These are phyloP conservation scores for Phenoliferia sp. DNA, from an alignment of 1,284 basidiomycete species.

Conservation along the genomic window DNA sequence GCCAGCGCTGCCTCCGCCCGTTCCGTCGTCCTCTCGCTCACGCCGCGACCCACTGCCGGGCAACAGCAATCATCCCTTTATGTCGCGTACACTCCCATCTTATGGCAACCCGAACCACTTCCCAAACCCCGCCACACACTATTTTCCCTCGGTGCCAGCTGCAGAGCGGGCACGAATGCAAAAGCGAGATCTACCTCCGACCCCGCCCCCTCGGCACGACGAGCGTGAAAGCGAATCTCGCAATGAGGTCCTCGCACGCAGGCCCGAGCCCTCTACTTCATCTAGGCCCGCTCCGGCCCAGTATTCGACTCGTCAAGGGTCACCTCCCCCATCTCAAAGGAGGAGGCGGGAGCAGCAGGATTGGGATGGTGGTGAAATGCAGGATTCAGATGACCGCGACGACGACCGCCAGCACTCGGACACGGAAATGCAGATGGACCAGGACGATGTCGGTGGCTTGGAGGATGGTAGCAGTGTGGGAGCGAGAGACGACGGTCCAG, in stretches of 20 bases:
- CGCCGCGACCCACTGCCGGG: too few relatives aligned
- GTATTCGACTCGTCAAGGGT: not conserved
- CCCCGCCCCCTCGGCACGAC: not conserved
- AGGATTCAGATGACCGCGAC: not conserved
- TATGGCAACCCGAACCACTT: slow-evolving; percentile 14
- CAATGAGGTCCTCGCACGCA: not conserved
- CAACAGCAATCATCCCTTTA: too few relatives aligned
- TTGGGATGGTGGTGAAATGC: not conserved
- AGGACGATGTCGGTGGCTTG: slow-evolving; percentile 5
- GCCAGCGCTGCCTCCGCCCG: too few relatives aligned
- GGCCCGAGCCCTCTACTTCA: not conserved
- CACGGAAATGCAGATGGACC: not conserved
- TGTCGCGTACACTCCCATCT: not conserved
- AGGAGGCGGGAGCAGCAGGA: not conserved
- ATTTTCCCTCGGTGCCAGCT: slow-evolving; percentile 25
- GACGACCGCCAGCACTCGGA: not conserved
- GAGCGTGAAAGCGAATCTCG: too few relatives aligned
- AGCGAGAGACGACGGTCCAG: slow-evolving; percentile 18
- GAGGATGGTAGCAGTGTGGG: slow-evolving; percentile 5
- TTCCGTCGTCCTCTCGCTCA: too few relatives aligned
- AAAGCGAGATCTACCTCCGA: not conserved
- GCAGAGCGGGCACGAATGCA: slow-evolving; percentile 10
- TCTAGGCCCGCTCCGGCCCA: not conserved
- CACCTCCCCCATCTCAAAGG: not conserved
- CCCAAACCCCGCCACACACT: slow-evolving; percentile 15